These are phyloP conservation scores for Shiraia sp. DNA, from an alignment of 2,329 filamentous ascomycete species.

Conservation along the genomic window DNA sequence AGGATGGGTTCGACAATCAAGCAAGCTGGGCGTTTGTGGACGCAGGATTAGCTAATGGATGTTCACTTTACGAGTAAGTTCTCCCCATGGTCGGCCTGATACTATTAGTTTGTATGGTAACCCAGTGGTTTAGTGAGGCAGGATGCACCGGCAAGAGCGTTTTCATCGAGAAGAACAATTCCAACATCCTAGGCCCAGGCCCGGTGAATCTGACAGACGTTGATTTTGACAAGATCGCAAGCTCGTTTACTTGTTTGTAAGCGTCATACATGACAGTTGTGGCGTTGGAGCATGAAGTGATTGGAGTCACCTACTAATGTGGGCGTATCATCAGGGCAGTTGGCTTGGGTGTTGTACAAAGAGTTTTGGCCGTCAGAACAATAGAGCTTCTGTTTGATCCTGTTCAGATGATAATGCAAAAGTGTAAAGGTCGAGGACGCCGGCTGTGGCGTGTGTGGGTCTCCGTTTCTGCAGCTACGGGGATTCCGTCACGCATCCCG, in stretches of 20 bases:
- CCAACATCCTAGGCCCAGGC: conserved; percentile 20
- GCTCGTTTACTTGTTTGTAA: conserved; percentile 4
- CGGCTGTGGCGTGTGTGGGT: no score
- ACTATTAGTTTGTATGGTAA: background rate
- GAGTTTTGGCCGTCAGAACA: no score
- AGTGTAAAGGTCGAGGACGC: no score
- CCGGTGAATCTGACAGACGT: conserved; percentile 22
- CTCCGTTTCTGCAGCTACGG: no score
- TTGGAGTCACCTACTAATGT: no score
- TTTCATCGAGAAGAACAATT: conserved; percentile 26
- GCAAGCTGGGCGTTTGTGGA: conserved; percentile 26
- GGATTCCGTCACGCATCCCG: background rate
- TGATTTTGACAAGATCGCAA: conserved; percentile 17
- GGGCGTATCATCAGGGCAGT: no score
- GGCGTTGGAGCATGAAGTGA: no score
- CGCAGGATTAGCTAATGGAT: conserved; percentile 23
- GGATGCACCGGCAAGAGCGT: conserved; percentile 16
- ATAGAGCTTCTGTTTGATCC: no score
- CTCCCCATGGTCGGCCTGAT: background rate
- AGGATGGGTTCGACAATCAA: conserved; percentile 20
- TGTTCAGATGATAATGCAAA: no score
- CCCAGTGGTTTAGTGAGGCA: conserved; percentile 10
- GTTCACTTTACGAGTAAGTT: conserved; percentile 24
- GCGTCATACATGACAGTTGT: background rate
- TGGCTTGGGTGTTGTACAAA: no score